A percentile compares a stretch with the other conserved stretches of the same genome.
Evolutionary conservation across 805 yeast genomes (phyloP).

Genomic region (Myxozyma mucilagina): DNA sequence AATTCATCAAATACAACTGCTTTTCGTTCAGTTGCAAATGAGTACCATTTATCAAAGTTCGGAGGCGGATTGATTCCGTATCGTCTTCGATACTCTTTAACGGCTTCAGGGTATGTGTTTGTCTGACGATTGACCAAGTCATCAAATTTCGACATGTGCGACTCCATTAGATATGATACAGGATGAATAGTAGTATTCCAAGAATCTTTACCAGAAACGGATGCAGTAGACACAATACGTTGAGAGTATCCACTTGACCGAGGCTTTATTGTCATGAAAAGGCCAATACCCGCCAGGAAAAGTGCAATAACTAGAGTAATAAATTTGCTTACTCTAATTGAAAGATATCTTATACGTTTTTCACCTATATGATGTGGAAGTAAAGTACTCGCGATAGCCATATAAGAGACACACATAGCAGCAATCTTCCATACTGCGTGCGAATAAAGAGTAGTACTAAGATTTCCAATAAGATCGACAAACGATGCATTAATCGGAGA

Average conservation of each 20-base stretch:
- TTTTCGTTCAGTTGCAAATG: slow-evolving; percentile 27
- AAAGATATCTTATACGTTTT: slow-evolving; percentile 5
- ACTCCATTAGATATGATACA: slow-evolving; percentile 26
- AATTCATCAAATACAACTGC: slow-evolving; percentile 31
- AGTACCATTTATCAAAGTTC: slow-evolving; percentile 34
- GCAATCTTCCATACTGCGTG: slow-evolving; percentile 30
- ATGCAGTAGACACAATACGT: slow-evolving; percentile 10
- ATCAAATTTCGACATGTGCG: slow-evolving; percentile 4
- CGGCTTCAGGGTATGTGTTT: slow-evolving; percentile 31
- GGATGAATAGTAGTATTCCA: slow-evolving; percentile 33
- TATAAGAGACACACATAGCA: slow-evolving; percentile 30
- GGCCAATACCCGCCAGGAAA: slow-evolving; percentile 21
- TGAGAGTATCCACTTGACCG: slow-evolving; percentile 18
- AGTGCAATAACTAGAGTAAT: slow-evolving; percentile 20
- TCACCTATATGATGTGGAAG: slow-evolving; percentile 26
- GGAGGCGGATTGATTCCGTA: slow-evolving; percentile 35
- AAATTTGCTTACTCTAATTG: slow-evolving; percentile 19
- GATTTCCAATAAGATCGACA: slow-evolving; percentile 28
- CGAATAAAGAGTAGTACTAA: slow-evolving; percentile 24
- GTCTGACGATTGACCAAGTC: slow-evolving; percentile 20
- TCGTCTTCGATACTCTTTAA: slow-evolving; percentile 23
- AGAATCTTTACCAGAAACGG: not conserved
- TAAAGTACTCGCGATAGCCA: slow-evolving; percentile 29
- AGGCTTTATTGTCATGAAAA: slow-evolving; percentile 14
- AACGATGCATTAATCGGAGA: slow-evolving; percentile 32